These are phyloP conservation scores for Fusarium nisikadoi DNA, from an alignment of 2,329 filamentous ascomycete genomes.

Conservation along the genomic window DNA sequence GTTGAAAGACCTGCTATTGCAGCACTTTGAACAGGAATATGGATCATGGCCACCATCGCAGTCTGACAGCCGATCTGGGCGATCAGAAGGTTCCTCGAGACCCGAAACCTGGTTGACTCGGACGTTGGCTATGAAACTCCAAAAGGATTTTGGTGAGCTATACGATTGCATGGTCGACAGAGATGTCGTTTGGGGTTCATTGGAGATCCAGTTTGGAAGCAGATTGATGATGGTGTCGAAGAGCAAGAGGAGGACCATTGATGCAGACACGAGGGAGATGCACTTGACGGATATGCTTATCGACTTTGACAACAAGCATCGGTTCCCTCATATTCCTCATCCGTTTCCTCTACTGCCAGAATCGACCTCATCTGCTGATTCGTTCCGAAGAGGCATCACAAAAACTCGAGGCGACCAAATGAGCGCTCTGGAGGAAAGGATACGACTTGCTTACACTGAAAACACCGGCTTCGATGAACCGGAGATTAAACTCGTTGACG, in stretches of 20 bases:
- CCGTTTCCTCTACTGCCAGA: constrained; percentile 73
- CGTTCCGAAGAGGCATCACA: constrained; percentile 50
- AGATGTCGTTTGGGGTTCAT: constrained; percentile 72
- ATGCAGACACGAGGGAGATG: constrained; percentile 63
- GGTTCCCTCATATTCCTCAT: constrained; percentile 73
- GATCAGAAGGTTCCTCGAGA: constrained; percentile 45
- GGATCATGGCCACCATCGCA: constrained; percentile 66
- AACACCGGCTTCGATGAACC: constrained; percentile 69
- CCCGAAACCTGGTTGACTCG: constrained; percentile 71
- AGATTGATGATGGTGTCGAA: constrained; percentile 72
- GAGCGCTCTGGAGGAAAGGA: constrained; percentile 57
- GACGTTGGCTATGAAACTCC: constrained; percentile 65
- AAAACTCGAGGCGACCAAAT: constrained; percentile 31
- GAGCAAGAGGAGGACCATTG: constrained; percentile 57
- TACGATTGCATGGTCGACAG: constrained; percentile 78
- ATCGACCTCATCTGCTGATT: constrained; percentile 50
- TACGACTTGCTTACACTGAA: constrained; percentile 68
- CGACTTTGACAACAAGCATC: constrained; percentile 70
- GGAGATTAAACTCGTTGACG: constrained; percentile 66
- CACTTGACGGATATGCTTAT: constrained; percentile 74
- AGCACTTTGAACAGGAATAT: constrained; percentile 66
- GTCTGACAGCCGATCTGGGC: not conserved
- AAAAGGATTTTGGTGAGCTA: constrained; percentile 73
- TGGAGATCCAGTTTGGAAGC: constrained; percentile 68
- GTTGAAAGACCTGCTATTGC: constrained; percentile 68